These are phyloP conservation scores for Marchantia paleacea DNA, from an alignment of 225 moss, liverwort and hornwort genomes.

Conservation along the genomic window DNA sequence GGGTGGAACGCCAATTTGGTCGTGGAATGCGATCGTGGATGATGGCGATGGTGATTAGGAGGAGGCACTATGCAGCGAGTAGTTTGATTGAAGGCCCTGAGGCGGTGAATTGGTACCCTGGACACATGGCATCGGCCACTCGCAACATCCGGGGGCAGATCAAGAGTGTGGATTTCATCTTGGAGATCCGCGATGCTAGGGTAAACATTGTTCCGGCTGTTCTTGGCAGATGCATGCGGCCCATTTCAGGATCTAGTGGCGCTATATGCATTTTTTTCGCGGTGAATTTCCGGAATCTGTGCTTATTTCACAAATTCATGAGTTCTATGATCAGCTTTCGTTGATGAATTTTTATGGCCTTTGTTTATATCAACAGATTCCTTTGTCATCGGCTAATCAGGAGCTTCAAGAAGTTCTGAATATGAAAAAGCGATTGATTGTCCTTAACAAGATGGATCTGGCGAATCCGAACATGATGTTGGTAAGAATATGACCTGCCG, in stretches of 20 bases:
- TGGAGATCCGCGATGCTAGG: slow-evolving; percentile 94
- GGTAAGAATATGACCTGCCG: slow-evolving; percentile 39
- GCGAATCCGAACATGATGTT: slow-evolving; percentile 96
- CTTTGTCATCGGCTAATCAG: slow-evolving; percentile 83
- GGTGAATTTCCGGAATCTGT: no score
- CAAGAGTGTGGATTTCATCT: slow-evolving; percentile 74
- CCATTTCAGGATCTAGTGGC: not conserved
- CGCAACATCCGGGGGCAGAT: slow-evolving; percentile 85
- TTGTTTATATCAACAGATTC: slow-evolving; percentile 53
- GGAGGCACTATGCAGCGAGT: slow-evolving; percentile 24
- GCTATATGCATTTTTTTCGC: not conserved
- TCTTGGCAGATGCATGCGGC: not conserved
- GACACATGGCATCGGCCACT: slow-evolving; percentile 94
- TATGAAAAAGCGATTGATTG: slow-evolving; percentile 78
- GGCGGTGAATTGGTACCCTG: slow-evolving; percentile 86
- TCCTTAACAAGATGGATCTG: slow-evolving; percentile 98
- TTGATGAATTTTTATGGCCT: not conserved
- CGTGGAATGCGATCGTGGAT: slow-evolving; percentile 19
- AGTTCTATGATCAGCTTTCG: no score
- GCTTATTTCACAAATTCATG: no score
- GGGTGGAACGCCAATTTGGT: slow-evolving; percentile 1
- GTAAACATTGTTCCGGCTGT: slow-evolving; percentile 30
- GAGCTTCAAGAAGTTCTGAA: slow-evolving; percentile 85
- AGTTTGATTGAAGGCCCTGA: slow-evolving; percentile 42
- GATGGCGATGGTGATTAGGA: slow-evolving; percentile 13